Evolutionary conservation across 495 filamentous ascomycete species (phyloP).

Genomic region (Penicillium macrosclerotiorum): DNA sequence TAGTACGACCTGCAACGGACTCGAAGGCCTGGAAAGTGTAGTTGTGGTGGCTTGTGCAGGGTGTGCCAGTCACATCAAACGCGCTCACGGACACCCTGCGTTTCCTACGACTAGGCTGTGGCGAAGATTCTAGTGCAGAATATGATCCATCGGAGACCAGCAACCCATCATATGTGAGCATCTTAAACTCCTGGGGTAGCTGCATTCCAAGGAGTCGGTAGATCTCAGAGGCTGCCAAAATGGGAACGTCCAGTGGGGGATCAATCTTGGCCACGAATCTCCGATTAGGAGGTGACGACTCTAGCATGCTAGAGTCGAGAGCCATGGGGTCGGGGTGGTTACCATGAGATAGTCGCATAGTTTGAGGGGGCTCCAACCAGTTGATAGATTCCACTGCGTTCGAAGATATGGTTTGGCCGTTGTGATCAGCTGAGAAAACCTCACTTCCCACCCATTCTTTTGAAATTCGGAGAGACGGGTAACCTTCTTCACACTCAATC

Average conservation of each 20-base stretch:
- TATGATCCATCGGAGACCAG: slow-evolving; percentile 53
- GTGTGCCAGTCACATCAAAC: slow-evolving; percentile 36
- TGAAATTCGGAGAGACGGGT: slow-evolving; percentile 46
- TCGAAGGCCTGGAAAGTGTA: slow-evolving; percentile 73
- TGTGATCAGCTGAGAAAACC: slow-evolving; percentile 27
- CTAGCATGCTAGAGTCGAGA: slow-evolving; percentile 44
- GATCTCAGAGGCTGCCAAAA: slow-evolving; percentile 63
- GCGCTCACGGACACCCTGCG: slow-evolving; percentile 32
- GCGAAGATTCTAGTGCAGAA: slow-evolving; percentile 21
- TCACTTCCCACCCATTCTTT: slow-evolving; percentile 44
- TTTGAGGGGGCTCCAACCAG: slow-evolving; percentile 53
- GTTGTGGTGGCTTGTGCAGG: slow-evolving; percentile 51
- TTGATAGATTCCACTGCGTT: slow-evolving; percentile 31
- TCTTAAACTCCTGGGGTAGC: slow-evolving; percentile 52
- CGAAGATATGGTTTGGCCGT: slow-evolving; percentile 20
- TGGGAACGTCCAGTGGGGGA: slow-evolving; percentile 75
- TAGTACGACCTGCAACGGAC: slow-evolving; percentile 61
- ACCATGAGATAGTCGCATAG: slow-evolving; percentile 37
- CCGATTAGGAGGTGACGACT: slow-evolving; percentile 60
- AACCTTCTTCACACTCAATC: slow-evolving; percentile 49
- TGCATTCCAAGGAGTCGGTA: slow-evolving; percentile 59
- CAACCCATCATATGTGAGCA: slow-evolving; percentile 65
- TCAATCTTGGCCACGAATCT: slow-evolving; percentile 82
- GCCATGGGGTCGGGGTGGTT: slow-evolving; percentile 44
- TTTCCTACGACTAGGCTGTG: slow-evolving; percentile 30